Evolutionary conservation across 495 filamentous ascomycete genomes (phyloP).

Genomic region (Aspergillus olivimuriae): DNA sequence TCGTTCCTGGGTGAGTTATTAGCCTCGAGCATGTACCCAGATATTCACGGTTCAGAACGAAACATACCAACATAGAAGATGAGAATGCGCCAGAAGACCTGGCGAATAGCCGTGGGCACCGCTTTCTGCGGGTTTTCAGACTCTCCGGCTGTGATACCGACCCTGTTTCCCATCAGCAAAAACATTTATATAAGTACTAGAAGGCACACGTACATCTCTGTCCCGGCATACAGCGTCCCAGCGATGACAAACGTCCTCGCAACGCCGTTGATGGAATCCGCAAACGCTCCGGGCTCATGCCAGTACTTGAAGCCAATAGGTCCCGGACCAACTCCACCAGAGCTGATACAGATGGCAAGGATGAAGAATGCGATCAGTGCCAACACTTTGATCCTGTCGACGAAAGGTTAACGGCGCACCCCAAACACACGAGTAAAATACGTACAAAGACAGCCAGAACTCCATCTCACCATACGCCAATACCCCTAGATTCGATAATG

Average conservation of each 20-base stretch:
- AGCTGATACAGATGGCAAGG: slow-evolving; percentile 57
- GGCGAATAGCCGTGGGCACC: slow-evolving; percentile 58
- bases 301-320: slow-evolving; percentile 60
- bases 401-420: background rate
- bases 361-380: slow-evolving; percentile 65
- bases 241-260: slow-evolving; percentile 57
- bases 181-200: too few relatives aligned
- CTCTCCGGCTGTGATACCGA: slow-evolving; percentile 67
- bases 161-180: slow-evolving; percentile 19
- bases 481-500: slow-evolving; percentile 46
- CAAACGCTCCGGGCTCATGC: slow-evolving; percentile 64
- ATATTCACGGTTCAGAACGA: too few relatives aligned
- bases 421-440: background rate
- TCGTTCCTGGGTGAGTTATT: slow-evolving; percentile 16
- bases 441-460: slow-evolving; percentile 37
- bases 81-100: slow-evolving; percentile 67
- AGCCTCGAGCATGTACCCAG: too few relatives aligned
- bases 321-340: slow-evolving; percentile 49
- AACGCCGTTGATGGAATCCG: slow-evolving; percentile 53
- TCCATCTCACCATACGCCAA: slow-evolving; percentile 62
- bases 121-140: slow-evolving; percentile 53
- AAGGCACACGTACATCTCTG: slow-evolving; percentile 46
- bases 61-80: slow-evolving; percentile 64
- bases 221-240: slow-evolving; percentile 65
- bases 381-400: slow-evolving; percentile 37